A percentile compares a stretch with the other conserved stretches of the same genome.
These are phyloP conservation scores for Starmerella vitae DNA, from an alignment of 805 yeast species.

Conservation along the genomic window DNA sequence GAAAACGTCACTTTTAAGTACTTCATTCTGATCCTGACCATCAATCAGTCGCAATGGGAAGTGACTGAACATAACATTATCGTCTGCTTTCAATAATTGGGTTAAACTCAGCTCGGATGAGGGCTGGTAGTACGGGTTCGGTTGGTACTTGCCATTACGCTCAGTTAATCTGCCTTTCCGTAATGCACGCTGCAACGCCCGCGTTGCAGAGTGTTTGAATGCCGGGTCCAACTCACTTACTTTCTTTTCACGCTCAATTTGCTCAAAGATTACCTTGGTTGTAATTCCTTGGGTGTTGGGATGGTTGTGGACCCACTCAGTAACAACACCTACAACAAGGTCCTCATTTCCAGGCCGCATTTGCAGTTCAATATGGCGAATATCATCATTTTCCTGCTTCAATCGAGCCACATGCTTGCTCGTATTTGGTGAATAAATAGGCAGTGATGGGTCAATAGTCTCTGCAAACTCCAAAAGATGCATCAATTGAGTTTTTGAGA, in stretches of 20 bases:
- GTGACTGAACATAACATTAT: constrained; percentile 27
- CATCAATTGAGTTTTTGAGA: constrained; percentile 30
- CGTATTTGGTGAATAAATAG: constrained; percentile 30
- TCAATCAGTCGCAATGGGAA: constrained; percentile 28
- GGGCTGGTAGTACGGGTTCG: constrained; percentile 26
- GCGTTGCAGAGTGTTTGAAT: constrained; percentile 27
- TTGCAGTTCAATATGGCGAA: constrained; percentile 15
- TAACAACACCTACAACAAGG: constrained; percentile 25
- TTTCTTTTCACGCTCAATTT: constrained; percentile 19
- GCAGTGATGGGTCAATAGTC: constrained; percentile 27
- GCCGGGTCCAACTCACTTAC: constrained; percentile 24
- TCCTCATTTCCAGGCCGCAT: constrained; percentile 26
- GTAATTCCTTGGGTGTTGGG: constrained; percentile 22
- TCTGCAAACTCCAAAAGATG: constrained; percentile 31
- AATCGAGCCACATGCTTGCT: constrained; percentile 26
- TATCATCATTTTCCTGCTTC: constrained; percentile 24
- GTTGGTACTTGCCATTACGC: constrained; percentile 23
- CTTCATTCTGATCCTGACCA: constrained; percentile 14
- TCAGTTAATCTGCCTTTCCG: constrained; percentile 27
- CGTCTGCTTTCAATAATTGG: constrained; percentile 27
- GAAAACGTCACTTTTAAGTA: constrained; percentile 29
- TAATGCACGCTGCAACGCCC: constrained; percentile 29
- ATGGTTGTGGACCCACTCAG: constrained; percentile 20
- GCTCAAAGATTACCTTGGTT: constrained; percentile 17
- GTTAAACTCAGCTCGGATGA: constrained; percentile 25